A percentile compares a stretch with the other conserved stretches of the same genome.
These are phyloP conservation scores for Tulasnella sp. DNA, from an alignment of 768 basidiomycete genomes.

Conservation along the genomic window DNA sequence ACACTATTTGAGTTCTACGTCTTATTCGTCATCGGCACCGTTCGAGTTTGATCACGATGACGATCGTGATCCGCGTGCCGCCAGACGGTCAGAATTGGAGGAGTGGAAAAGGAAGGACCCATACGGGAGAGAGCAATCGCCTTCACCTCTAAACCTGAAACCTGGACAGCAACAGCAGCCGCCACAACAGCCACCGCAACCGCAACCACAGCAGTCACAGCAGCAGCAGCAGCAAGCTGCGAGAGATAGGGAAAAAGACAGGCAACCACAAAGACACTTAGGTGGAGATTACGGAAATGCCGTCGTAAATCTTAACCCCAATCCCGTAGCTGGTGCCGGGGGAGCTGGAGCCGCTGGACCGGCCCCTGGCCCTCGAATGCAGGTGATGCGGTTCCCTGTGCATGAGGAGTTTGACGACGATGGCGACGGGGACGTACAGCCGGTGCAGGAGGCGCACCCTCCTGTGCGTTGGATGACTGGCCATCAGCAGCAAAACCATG, in stretches of 20 bases:
- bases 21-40: neutral
- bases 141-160: neutral
- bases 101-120: neutral
- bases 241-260: neutral
- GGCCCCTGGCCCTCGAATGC: neutral
- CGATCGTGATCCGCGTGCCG: neutral
- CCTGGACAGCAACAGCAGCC: neutral
- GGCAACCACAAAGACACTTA: too few relatives aligned
- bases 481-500: neutral
- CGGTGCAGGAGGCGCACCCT: too few relatives aligned
- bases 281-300: neutral
- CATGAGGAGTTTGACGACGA: constrained; percentile 4
- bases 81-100: too few relatives aligned
- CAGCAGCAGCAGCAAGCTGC: neutral
- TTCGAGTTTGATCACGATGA: constrained; percentile 12
- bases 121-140: constrained; percentile 7
- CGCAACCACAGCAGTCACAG: neutral
- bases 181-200: neutral
- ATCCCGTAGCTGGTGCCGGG: neutral
- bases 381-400: constrained; percentile 5
- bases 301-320: neutral
- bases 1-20: neutral
- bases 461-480: too few relatives aligned
- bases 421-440: neutral
- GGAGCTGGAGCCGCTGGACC: neutral